phyloP scores from a whole-genome alignment of 305 asterid species.

The Fraxinus dipetala region DNA sequence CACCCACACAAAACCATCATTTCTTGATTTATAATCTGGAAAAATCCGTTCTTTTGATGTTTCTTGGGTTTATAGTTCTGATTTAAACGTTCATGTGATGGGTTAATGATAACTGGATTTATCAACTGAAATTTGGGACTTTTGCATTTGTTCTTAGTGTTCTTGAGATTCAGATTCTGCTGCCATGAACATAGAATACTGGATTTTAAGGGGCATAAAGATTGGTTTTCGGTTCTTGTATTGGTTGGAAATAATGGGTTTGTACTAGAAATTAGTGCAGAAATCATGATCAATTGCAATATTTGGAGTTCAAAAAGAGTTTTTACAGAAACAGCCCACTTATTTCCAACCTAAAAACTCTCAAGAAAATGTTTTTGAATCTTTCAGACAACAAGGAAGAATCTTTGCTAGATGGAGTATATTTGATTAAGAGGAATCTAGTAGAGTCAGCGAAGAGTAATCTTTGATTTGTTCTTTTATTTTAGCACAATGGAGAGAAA shows the following conservation, averaged over 20 bases:
- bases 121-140: slow-evolving; percentile 27
- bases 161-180: slow-evolving; percentile 27
- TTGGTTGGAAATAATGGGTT: slow-evolving; percentile 23
- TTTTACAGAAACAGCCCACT: background rate
- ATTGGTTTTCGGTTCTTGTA: slow-evolving; percentile 23
- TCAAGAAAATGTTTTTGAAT: background rate
- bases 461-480: background rate
- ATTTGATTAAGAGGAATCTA: background rate
- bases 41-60: slow-evolving; percentile 27
- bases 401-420: background rate
- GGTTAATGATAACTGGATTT: slow-evolving; percentile 29
- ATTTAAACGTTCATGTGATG: slow-evolving; percentile 28
- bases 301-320: slow-evolving; percentile 15
- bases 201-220: slow-evolving; percentile 19
- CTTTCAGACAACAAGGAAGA: slow-evolving; percentile 11
- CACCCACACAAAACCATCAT: slow-evolving; percentile 66
- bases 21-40: slow-evolving; percentile 40
- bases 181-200: slow-evolving; percentile 27
- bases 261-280: slow-evolving; percentile 26
- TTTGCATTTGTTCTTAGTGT: slow-evolving; percentile 28
- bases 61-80: slow-evolving; percentile 22
- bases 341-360: background rate
- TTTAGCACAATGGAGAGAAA: background rate
- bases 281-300: slow-evolving; percentile 34
- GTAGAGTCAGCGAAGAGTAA: background rate